Conservation (phyloP, 139 green algal species). For the Marvania coccoides region DNA sequence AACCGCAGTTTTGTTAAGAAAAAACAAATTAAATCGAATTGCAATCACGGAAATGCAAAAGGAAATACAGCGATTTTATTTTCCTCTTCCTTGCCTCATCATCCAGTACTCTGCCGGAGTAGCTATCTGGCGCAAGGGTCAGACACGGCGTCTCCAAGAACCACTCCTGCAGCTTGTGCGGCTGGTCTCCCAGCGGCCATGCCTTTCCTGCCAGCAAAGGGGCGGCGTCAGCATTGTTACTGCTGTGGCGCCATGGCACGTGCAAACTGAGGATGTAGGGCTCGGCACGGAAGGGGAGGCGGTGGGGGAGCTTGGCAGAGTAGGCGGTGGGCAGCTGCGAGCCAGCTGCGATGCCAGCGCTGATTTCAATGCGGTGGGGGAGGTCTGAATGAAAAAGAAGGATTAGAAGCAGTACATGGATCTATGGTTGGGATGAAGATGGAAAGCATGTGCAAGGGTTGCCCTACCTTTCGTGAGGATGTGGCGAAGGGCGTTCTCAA, state of each 20-base stretch:
- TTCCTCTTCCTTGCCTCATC: slow-evolving; percentile 5
- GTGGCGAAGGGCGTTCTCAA: slow-evolving; percentile 13
- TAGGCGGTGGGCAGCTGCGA: neutral
- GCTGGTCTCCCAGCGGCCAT: neutral
- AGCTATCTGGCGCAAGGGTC: slow-evolving; percentile 56
- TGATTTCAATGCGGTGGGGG: slow-evolving; percentile 10
- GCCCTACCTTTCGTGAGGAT: slow-evolving; percentile 2
- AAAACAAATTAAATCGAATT: neutral
- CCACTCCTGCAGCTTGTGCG: slow-evolving; percentile 67
- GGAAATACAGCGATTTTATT: neutral
- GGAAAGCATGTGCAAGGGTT: neutral
- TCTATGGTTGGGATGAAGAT: neutral
- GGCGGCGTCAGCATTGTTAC: slow-evolving; percentile 6
- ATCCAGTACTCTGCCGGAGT: slow-evolving; percentile 57
- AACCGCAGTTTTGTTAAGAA: too few relatives aligned
- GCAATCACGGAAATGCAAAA: neutral
- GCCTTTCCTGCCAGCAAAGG: slow-evolving; percentile 10
- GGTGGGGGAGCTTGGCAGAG: slow-evolving; percentile 37
- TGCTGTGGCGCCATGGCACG: slow-evolving; percentile 19
- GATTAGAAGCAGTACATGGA: neutral
- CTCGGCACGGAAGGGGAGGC: slow-evolving; percentile 31
- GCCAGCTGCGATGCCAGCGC: slow-evolving; percentile 19
- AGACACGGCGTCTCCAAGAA: slow-evolving; percentile 56
- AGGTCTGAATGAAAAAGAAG: neutral
- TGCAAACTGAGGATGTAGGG: slow-evolving; percentile 53